phyloP scores from a whole-genome alignment of 2,329 filamentous ascomycete species.

The Tolypocladium album region DNA sequence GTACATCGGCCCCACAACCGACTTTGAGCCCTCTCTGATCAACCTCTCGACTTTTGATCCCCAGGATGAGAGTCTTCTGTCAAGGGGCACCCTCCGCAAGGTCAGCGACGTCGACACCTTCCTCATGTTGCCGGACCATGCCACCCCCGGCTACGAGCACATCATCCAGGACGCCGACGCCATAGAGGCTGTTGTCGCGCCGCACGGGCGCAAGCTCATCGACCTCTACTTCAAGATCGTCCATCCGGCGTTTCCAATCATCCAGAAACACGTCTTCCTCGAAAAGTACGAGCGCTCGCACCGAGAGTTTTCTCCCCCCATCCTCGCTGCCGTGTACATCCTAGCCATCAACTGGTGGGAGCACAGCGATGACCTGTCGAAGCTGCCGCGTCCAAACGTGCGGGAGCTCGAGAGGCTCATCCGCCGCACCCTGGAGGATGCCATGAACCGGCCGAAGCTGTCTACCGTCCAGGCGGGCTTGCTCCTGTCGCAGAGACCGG shows the following conservation, averaged over 20 bases:
- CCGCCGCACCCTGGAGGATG: constrained; percentile 60
- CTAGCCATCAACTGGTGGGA: constrained; percentile 85
- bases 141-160: constrained; percentile 62
- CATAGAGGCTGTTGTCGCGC: constrained; percentile 65
- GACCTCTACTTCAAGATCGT: constrained; percentile 74
- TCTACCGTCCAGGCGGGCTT: constrained; percentile 71
- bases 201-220: constrained; percentile 66
- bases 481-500: constrained; percentile 62
- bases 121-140: constrained; percentile 65
- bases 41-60: constrained; percentile 71
- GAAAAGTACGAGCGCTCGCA: constrained; percentile 67
- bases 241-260: constrained; percentile 71
- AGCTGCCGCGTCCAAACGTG: constrained; percentile 59
- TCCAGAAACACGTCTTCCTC: constrained; percentile 70
- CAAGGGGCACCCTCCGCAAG: constrained; percentile 58
- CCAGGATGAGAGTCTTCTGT: constrained; percentile 67
- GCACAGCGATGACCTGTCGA: constrained; percentile 55
- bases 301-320: constrained; percentile 62
- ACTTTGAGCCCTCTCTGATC: constrained; percentile 76
- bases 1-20: constrained; percentile 73
- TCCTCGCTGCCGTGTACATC: constrained; percentile 74
- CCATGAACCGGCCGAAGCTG: constrained; percentile 72
- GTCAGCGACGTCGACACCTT: constrained; percentile 73
- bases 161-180: constrained; percentile 56
- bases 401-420: constrained; percentile 63